Conservation (phyloP, 1,139 yeast genomes). For the Nadsonia starkeyi-henricii region DNA sequence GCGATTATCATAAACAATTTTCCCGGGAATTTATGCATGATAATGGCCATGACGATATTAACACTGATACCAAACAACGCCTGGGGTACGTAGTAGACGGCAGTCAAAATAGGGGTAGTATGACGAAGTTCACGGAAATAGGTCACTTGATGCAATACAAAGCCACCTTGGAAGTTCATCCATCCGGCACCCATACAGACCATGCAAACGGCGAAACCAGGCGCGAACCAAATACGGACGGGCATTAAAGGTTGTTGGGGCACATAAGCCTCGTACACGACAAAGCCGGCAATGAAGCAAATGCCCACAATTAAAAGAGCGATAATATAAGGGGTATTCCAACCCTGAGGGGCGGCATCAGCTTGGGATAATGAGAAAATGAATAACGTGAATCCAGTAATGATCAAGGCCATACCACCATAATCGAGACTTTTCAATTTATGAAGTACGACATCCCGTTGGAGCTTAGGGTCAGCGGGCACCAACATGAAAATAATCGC, state of each 20-base stretch:
- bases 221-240: conserved; percentile 26
- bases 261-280: conserved; percentile 26
- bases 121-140: conserved; percentile 28
- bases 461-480: conserved; percentile 20
- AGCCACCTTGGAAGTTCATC: conserved; percentile 28
- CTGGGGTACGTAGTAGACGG: conserved; percentile 29
- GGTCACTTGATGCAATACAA: conserved; percentile 27
- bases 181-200: conserved; percentile 24
- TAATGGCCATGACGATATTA: conserved; percentile 31
- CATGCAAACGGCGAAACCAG: conserved; percentile 28
- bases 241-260: conserved; percentile 34
- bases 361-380: conserved; percentile 31
- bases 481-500: conserved; percentile 19
- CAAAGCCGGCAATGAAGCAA: conserved; percentile 22
- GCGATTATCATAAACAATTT: conserved; percentile 24
- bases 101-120: conserved; percentile 27
- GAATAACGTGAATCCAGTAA: conserved; percentile 27
- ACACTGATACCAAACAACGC: conserved; percentile 27
- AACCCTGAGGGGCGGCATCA: conserved; percentile 27
- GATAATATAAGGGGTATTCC: conserved; percentile 34
- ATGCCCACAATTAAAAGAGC: conserved; percentile 30
- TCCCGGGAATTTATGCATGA: conserved; percentile 31
- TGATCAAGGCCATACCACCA: conserved; percentile 27
- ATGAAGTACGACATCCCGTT: not conserved
- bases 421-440: conserved; percentile 25